phyloP scores from a whole-genome alignment of 2,329 filamentous ascomycete species.

The Hypoxylon rubiginosum region DNA sequence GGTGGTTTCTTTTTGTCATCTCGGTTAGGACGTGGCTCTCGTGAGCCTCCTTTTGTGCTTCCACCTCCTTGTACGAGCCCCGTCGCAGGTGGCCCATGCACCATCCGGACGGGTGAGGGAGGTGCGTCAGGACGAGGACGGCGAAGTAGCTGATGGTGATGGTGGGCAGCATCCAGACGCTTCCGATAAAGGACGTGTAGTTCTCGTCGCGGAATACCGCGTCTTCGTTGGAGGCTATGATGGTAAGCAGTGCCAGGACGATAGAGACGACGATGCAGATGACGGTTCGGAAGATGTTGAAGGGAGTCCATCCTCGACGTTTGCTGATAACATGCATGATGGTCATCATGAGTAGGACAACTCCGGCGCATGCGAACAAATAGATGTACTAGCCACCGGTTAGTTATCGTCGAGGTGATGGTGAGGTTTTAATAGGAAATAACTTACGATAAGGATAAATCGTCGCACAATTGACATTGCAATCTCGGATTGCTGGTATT shows the following conservation, averaged over 20 bases:
- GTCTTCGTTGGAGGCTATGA: slow-evolving; percentile 35
- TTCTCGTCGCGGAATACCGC: slow-evolving; percentile 17
- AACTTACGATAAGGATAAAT: slow-evolving; percentile 47
- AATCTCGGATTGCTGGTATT: slow-evolving; percentile 37
- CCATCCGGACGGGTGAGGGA: slow-evolving; percentile 41
- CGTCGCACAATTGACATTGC: slow-evolving; percentile 29
- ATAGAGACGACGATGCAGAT: slow-evolving; percentile 44
- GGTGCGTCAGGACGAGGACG: slow-evolving; percentile 43
- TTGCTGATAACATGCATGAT: slow-evolving; percentile 51
- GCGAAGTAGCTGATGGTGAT: slow-evolving; percentile 47
- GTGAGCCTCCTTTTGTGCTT: not conserved
- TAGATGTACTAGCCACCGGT: slow-evolving; percentile 47
- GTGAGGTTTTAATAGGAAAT: not conserved
- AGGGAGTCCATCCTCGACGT: slow-evolving; percentile 48
- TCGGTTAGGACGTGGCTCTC: slow-evolving; percentile 1
- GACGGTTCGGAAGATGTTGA: slow-evolving; percentile 48
- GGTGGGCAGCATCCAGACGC: slow-evolving; percentile 49
- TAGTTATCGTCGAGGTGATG: not conserved
- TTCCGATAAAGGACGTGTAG: slow-evolving; percentile 41
- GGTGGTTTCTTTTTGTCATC: slow-evolving; percentile 11
- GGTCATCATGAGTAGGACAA: slow-evolving; percentile 49
- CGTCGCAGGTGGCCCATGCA: slow-evolving; percentile 26
- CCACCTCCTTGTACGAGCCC: slow-evolving; percentile 27
- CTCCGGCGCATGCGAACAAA: slow-evolving; percentile 47
- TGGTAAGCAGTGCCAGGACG: slow-evolving; percentile 43